These are phyloP conservation scores for Eutrema japonicum DNA, from an alignment of 345 rosid genomes.

Conservation along the genomic window DNA sequence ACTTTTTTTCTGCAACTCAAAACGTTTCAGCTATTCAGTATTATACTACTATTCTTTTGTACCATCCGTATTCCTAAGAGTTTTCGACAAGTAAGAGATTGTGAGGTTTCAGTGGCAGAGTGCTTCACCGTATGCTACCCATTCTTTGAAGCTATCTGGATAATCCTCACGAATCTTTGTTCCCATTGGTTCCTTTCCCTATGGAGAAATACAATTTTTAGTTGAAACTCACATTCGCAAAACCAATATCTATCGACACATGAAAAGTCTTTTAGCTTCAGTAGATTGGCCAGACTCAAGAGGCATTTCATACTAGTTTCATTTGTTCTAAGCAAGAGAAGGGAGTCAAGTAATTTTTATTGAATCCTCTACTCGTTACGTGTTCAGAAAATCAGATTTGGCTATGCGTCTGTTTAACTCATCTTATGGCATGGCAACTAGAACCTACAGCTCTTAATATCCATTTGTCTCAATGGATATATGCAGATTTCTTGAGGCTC, in stretches of 20 bases:
- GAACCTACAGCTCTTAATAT: background rate
- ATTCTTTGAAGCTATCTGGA: conserved; percentile 68
- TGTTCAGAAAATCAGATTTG: background rate
- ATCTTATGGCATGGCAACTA: conserved; percentile 14
- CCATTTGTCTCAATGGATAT: background rate
- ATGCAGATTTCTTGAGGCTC: too few relatives aligned
- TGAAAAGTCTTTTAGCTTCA: background rate
- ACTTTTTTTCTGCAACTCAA: background rate
- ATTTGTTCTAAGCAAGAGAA: background rate
- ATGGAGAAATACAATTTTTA: conserved; percentile 15
- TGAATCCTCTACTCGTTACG: background rate
- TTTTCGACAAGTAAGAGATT: conserved; percentile 6
- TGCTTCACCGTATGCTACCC: conserved; percentile 80
- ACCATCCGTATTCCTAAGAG: conserved; percentile 33
- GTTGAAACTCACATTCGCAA: background rate
- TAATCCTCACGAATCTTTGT: conserved; percentile 60
- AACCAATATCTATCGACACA: background rate
- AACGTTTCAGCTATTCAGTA: conserved; percentile 25
- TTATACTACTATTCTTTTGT: conserved; percentile 22
- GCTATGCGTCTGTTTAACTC: background rate
- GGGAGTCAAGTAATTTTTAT: background rate
- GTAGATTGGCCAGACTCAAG: background rate
- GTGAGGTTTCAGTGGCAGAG: conserved; percentile 56
- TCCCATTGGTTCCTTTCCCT: conserved; percentile 62
- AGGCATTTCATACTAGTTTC: background rate